These are phyloP conservation scores for Graphiopsis chlorocephala DNA, from an alignment of 2,329 filamentous ascomycete genomes.

Conservation along the genomic window DNA sequence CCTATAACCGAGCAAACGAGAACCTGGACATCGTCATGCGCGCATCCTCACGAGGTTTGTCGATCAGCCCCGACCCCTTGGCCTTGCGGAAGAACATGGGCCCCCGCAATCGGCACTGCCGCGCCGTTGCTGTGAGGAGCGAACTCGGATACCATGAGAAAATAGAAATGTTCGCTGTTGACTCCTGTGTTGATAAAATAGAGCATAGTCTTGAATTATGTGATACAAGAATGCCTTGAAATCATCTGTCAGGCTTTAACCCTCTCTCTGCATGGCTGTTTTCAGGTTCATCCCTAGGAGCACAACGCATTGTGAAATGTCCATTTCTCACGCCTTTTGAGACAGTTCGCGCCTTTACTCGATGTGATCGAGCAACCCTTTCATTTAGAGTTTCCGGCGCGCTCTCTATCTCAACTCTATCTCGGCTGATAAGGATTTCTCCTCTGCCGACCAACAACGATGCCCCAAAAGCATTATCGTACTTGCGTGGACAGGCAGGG, in stretches of 20 bases:
- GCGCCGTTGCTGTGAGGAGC: neutral
- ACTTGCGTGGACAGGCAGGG: neutral
- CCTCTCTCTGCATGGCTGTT: neutral
- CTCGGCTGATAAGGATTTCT: constrained; percentile 19
- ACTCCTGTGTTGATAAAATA: neutral
- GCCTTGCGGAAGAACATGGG: neutral
- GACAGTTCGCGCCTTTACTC: constrained; percentile 19
- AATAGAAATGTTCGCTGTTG: neutral
- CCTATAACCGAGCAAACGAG: neutral
- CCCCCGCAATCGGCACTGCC: neutral
- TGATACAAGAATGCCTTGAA: neutral
- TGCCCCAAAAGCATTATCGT: constrained; percentile 5
- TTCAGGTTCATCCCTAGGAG: neutral
- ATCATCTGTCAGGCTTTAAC: neutral
- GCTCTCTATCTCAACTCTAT: constrained; percentile 14
- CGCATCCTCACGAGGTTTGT: neutral
- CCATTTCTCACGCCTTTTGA: neutral
- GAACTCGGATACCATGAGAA: neutral
- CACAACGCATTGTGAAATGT: neutral
- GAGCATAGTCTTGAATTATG: neutral
- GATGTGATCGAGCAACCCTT: constrained; percentile 25
- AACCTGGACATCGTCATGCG: neutral
- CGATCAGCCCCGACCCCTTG: neutral
- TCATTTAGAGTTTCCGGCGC: neutral
- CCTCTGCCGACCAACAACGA: neutral